Conservation (phyloP, 2,329 filamentous ascomycete genomes). For the Colletotrichum gigasporum region DNA sequence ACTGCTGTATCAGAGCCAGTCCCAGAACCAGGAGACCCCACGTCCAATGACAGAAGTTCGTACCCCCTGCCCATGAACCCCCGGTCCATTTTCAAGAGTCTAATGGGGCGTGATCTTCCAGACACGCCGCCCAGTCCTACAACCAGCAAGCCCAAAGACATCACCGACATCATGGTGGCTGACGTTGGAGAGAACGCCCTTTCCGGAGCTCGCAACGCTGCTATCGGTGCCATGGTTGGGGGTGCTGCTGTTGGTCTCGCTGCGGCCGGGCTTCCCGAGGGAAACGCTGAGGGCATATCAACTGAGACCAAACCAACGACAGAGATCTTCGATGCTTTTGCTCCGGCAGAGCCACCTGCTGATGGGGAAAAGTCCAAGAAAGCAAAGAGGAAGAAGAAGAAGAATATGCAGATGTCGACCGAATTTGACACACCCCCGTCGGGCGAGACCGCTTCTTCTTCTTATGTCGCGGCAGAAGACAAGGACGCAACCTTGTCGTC, state of each 20-base stretch:
- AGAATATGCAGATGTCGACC: neutral
- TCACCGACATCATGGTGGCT: constrained; percentile 28
- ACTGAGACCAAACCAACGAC: neutral
- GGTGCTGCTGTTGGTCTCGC: constrained; percentile 13
- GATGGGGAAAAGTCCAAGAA: constrained; percentile 39
- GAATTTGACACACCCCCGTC: neutral
- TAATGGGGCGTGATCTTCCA: constrained; percentile 34
- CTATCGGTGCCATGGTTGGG: constrained; percentile 1
- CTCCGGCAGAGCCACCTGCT: neutral
- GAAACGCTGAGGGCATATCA: neutral
- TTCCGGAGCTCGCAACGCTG: neutral
- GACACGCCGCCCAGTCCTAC: constrained; percentile 37
- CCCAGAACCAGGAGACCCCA: constrained; percentile 49
- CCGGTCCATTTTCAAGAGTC: constrained; percentile 41
- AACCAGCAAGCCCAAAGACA: constrained; percentile 35
- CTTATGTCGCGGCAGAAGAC: neutral
- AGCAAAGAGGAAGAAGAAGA: constrained; percentile 45
- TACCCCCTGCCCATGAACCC: constrained; percentile 52
- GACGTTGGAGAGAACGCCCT: constrained; percentile 39
- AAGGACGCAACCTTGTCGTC: neutral
- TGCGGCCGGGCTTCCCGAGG: neutral
- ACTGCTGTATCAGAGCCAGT: constrained; percentile 49
- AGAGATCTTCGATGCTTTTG: constrained; percentile 1
- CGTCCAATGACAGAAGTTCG: constrained; percentile 53
- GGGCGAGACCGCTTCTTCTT: neutral